A percentile compares a stretch with the other conserved stretches of the same genome.
These are phyloP conservation scores for Mycosphaerelloides madeirae DNA, from an alignment of 2,329 filamentous ascomycete species.

Conservation along the genomic window DNA sequence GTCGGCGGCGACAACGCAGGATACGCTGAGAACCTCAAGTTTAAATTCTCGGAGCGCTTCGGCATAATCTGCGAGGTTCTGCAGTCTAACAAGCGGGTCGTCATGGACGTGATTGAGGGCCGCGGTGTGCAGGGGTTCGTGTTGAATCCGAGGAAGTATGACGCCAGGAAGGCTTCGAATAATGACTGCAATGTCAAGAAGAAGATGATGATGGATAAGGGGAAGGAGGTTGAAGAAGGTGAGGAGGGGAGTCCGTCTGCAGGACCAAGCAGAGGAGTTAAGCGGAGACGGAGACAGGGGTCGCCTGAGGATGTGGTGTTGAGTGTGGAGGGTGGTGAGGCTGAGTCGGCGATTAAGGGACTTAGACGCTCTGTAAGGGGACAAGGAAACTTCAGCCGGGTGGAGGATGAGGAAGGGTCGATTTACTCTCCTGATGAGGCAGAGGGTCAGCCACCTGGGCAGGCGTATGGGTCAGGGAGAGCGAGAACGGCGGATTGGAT, in stretches of 20 bases:
- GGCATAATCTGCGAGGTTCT: conserved; percentile 9
- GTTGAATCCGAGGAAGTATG: conserved; percentile 14
- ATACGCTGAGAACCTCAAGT: conserved; percentile 9
- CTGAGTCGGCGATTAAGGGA: neutral
- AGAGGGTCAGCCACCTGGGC: neutral
- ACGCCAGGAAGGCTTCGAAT: conserved; percentile 16
- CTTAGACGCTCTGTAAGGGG: neutral
- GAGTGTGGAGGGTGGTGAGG: neutral
- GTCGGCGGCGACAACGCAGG: conserved; percentile 16
- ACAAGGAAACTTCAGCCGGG: neutral
- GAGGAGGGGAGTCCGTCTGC: neutral
- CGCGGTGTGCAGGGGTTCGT: conserved; percentile 20
- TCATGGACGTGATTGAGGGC: conserved; percentile 22
- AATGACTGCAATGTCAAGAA: conserved; percentile 21
- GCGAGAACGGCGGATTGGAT: neutral
- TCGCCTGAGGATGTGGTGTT: neutral
- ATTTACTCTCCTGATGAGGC: neutral
- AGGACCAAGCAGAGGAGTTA: neutral
- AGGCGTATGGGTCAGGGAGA: neutral
- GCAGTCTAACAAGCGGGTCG: conserved; percentile 12
- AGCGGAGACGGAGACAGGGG: neutral
- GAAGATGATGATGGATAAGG: conserved; percentile 18
- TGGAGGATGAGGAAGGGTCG: neutral
- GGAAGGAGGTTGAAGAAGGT: conserved; percentile 10
- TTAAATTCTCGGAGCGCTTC: conserved; percentile 13